Base-by-base conservation (phyloP, 805 yeast genomes). In the Saccharomycopsis fermentans region DNA sequence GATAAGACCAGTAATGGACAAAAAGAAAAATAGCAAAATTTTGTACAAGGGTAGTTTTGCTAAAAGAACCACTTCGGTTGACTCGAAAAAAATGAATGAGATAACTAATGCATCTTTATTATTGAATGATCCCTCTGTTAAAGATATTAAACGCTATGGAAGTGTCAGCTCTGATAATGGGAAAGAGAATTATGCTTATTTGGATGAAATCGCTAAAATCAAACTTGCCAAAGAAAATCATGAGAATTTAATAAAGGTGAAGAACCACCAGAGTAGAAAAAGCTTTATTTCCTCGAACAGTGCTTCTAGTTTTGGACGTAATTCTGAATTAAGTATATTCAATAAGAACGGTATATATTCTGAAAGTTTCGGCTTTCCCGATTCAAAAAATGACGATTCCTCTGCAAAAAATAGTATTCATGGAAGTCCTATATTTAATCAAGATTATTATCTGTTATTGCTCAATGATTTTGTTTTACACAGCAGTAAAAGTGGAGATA, bases 151-250 rank as follows among this genome's bases (percentile, higher is more conserved):
- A 34, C 14, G 54, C 39, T 17, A 26, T 16, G 48, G 29, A 34
- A 26, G 39, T 34, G 5, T 21, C n/a, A 9, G 39, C 8, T 27
- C 32, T 16, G 60, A 60, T 12, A 55, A 32, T 37, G 58, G 62
- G 6, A 57, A 55, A 47, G 63, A 61, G 21, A 61, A 61, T 43
- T 53, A 36, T 24, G 57, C 59, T 17, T 60, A 59, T 47, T 52
- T 61, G 32, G 63, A 61, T 37, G 62, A 61, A 40, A 52, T 54
- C n/a, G 27, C 63, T n/a, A 61, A 59, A 43, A 35, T 56, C 16
- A 61, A 56, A 40, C 29, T 59, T n/a, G 62, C 59, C 9, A 47
- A 56, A 36, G 63, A 61, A 34, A 56, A 59, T 19, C 58, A 59
- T n/a, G 58, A 55, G 19, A n/a, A 55, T 47, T 43, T 60, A 29